Conservation (phyloP, 768 basidiomycete species). For the Boletus sp. region DNA sequence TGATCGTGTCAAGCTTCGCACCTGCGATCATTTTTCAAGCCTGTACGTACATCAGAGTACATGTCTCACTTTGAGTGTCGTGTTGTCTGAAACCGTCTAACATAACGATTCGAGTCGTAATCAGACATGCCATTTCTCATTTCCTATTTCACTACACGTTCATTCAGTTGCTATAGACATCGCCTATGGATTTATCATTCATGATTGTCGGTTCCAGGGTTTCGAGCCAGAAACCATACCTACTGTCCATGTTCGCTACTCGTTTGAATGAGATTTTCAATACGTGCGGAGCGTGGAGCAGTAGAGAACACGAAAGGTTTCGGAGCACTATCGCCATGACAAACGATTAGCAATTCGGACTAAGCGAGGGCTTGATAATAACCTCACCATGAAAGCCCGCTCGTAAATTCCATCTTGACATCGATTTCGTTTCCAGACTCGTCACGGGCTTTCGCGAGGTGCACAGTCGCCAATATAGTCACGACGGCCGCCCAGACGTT, state of each 20-base stretch:
- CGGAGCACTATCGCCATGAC: slow-evolving; percentile 14
- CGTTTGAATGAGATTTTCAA: slow-evolving; percentile 12
- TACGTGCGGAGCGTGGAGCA: slow-evolving; percentile 9
- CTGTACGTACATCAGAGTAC: background rate
- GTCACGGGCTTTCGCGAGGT: slow-evolving; percentile 27
- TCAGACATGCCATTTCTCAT: background rate
- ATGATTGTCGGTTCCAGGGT: too few species aligned
- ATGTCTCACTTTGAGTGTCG: too few species aligned
- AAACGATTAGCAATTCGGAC: background rate
- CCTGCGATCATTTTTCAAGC: background rate
- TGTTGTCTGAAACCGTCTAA: background rate
- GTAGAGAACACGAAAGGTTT: slow-evolving; percentile 25
- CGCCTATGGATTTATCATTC: too few species aligned
- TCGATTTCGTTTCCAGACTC: slow-evolving; percentile 31
- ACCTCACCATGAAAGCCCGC: slow-evolving; percentile 19
- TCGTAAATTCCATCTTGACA: slow-evolving; percentile 22
- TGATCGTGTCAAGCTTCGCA: background rate
- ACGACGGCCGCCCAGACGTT: slow-evolving; percentile 34
- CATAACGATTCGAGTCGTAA: background rate
- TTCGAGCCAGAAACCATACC: background rate
- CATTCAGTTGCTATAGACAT: too few species aligned
- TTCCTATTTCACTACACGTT: background rate
- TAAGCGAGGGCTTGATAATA: background rate
- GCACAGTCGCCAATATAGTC: slow-evolving; percentile 30
- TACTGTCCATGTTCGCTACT: background rate